phyloP scores from a whole-genome alignment of 2,329 filamentous ascomycete species.

The Aspergillus spinulosporus region DNA sequence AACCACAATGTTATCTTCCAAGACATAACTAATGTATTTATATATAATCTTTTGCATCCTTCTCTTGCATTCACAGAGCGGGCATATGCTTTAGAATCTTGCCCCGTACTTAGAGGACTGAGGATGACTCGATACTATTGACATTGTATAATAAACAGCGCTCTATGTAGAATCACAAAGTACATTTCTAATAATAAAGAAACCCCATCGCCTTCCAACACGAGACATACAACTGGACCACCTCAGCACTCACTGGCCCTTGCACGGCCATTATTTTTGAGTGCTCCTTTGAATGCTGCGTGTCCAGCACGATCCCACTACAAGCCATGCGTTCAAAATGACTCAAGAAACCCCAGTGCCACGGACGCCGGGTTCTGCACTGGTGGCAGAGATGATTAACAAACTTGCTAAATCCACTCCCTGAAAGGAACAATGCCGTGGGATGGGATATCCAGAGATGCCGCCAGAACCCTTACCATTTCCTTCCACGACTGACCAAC shows the following conservation, averaged over 20 bases:
- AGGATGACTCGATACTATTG: too few relatives aligned
- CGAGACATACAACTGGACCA: conserved; percentile 6
- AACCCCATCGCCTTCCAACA: conserved; percentile 7
- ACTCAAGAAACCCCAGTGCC: conserved; percentile 34
- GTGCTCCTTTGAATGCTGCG: conserved; percentile 36
- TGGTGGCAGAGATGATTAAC: conserved; percentile 18
- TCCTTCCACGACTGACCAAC: conserved; percentile 44
- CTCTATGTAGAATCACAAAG: too few relatives aligned
- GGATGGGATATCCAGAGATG: conserved; percentile 34
- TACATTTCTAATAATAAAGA: too few relatives aligned
- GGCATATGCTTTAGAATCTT: too few relatives aligned
- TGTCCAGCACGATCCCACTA: conserved; percentile 46
- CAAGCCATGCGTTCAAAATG: conserved; percentile 47
- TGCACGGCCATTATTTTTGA: conserved; percentile 24
- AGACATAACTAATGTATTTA: too few relatives aligned
- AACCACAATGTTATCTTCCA: too few relatives aligned
- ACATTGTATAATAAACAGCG: too few relatives aligned
- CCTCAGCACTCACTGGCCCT: conserved; percentile 2
- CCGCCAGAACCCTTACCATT: conserved; percentile 36
- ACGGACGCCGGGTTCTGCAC: conserved; percentile 32
- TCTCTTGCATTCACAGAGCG: too few relatives aligned
- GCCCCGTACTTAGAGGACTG: too few relatives aligned
- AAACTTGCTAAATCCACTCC: conserved; percentile 43
- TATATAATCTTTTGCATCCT: too few relatives aligned
- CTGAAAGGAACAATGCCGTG: conserved; percentile 38